Percentiles rank a stretch among this genome's conserved stretches.
phyloP scores from a whole-genome alignment of 1,284 basidiomycete species.

The Thecaphora thlaspeos region DNA sequence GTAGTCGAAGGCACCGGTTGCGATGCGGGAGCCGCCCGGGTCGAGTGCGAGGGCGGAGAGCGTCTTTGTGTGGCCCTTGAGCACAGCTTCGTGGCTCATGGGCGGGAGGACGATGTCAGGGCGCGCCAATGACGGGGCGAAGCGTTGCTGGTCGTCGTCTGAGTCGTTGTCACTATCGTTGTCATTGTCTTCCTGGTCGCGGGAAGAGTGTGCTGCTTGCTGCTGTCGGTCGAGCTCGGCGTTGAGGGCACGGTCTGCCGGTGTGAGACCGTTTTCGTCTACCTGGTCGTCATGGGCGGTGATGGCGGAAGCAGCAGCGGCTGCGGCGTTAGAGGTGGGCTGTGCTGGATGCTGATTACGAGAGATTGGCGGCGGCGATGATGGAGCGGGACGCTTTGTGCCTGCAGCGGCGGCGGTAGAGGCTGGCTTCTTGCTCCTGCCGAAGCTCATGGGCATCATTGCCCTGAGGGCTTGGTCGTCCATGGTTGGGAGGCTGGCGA shows the following conservation, averaged over 20 bases:
- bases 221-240: constrained; percentile 12
- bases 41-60: constrained; percentile 88
- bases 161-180: constrained; percentile 12
- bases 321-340: too few relatives aligned
- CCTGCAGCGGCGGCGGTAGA: background rate
- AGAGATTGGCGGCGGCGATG: background rate
- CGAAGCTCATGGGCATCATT: constrained; percentile 52
- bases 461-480: constrained; percentile 53
- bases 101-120: constrained; percentile 17
- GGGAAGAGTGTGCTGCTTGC: constrained; percentile 3
- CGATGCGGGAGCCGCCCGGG: constrained; percentile 83
- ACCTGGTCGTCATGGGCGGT: constrained; percentile 10
- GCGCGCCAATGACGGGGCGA: background rate
- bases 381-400: background rate
- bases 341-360: background rate
- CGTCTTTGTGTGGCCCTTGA: constrained; percentile 91
- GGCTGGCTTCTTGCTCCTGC: constrained; percentile 13
- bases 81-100: constrained; percentile 50
- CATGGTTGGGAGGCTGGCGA: constrained; percentile 26
- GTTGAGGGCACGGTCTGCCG: constrained; percentile 40
- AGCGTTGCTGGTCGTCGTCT: constrained; percentile 2
- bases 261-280: constrained; percentile 43
- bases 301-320: too few relatives aligned
- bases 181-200: constrained; percentile 17
- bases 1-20: constrained; percentile 92